Percentiles rank a stretch among this genome's conserved stretches.
Evolutionary conservation across 139 green algal species (phyloP).

Genomic region (Coelastrella sp.): DNA sequence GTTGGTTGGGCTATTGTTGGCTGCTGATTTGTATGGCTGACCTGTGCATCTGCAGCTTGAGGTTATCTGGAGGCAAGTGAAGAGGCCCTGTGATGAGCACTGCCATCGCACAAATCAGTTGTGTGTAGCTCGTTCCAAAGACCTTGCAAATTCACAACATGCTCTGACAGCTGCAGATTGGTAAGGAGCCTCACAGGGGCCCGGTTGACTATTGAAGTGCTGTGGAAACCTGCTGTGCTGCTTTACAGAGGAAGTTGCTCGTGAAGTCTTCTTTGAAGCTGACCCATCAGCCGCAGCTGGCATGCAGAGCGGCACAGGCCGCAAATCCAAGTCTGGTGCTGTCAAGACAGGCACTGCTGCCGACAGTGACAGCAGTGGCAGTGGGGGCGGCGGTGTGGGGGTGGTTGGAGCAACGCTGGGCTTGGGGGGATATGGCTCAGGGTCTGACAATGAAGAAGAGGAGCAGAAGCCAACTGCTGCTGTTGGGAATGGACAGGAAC

Average conservation of each 20-base stretch:
- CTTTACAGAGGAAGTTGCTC: conserved; percentile 61
- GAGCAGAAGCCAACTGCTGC: not conserved
- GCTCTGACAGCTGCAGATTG: too few species aligned
- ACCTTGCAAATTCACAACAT: too few species aligned
- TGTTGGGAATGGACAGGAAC: not conserved
- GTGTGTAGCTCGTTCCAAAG: too few species aligned
- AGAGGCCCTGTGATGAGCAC: too few species aligned
- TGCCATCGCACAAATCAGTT: too few species aligned
- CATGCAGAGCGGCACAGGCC: not conserved
- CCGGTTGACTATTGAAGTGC: too few species aligned
- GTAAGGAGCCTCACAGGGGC: too few species aligned
- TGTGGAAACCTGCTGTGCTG: not conserved
- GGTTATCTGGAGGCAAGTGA: too few species aligned
- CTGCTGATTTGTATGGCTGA: too few species aligned
- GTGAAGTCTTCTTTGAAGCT: conserved; percentile 54
- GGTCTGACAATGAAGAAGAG: conserved; percentile 59
- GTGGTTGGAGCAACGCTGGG: conserved; percentile 43
- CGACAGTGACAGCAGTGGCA: conserved; percentile 25
- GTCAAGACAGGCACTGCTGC: conserved; percentile 12
- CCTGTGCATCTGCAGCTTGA: too few species aligned
- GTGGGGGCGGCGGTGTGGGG: not conserved
- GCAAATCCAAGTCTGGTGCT: not conserved
- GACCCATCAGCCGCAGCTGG: not conserved
- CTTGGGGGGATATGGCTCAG: conserved; percentile 53
- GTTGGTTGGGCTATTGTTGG: too few species aligned